phyloP scores from a whole-genome alignment of 208 protist species.

The Jaenimonas drosophilae region DNA sequence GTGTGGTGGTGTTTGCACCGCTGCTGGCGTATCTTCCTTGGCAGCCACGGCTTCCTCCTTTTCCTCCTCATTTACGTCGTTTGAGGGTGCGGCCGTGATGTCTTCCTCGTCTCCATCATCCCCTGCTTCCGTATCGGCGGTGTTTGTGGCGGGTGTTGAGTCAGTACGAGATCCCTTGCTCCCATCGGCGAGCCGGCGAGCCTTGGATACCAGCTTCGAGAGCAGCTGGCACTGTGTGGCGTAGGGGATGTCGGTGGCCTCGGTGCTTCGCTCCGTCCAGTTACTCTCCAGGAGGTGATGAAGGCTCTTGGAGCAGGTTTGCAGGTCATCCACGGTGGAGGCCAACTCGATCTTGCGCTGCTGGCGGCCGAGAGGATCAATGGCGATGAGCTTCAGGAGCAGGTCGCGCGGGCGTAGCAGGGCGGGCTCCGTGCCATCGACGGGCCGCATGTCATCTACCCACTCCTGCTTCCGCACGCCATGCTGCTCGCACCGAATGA shows the following conservation, averaged over 20 bases:
- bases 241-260: constrained; percentile 8
- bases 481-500: constrained; percentile 73
- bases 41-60: background rate
- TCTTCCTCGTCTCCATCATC: background rate
- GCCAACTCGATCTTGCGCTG: constrained; percentile 69
- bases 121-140: background rate
- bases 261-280: constrained; percentile 1
- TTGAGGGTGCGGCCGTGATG: too few relatives aligned
- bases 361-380: constrained; percentile 51
- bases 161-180: too few relatives aligned
- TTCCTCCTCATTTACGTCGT: too few relatives aligned
- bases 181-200: constrained; percentile 33
- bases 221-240: constrained; percentile 52
- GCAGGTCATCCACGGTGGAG: constrained; percentile 21
- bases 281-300: constrained; percentile 8
- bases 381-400: constrained; percentile 29
- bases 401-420: constrained; percentile 58
- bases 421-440: constrained; percentile 13
- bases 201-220: constrained; percentile 75
- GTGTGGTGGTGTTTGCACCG: background rate
- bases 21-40: background rate
- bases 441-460: constrained; percentile 10
- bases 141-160: constrained; percentile 4
- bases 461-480: constrained; percentile 50
- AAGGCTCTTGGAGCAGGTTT: constrained; percentile 31